Percentiles rank a stretch among this genome's conserved stretches.
Conservation (phyloP, 257 asterid species). For the Leonotis leonurus region DNA sequence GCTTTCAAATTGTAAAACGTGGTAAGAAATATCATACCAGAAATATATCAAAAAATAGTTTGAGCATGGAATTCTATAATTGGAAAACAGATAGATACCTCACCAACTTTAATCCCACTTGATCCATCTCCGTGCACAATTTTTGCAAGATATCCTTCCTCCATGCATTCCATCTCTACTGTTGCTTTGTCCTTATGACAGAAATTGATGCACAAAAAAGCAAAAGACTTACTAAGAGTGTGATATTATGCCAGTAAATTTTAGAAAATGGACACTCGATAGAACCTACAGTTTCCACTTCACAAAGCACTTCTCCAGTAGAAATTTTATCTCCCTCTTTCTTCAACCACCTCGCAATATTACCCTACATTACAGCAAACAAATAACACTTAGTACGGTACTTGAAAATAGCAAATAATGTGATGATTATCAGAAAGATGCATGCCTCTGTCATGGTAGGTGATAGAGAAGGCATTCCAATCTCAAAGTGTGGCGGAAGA, state of each 20-base stretch:
- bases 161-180: constrained; percentile 99
- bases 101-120: constrained; percentile 93
- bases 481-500: constrained; percentile 93
- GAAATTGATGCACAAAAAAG: not conserved
- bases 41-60: constrained; percentile 10
- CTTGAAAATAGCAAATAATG: constrained; percentile 1
- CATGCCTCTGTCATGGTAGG: constrained; percentile 98
- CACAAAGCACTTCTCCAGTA: constrained; percentile 98
- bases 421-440: constrained; percentile 11
- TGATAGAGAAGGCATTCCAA: constrained; percentile 99
- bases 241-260: not conserved
- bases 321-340: constrained; percentile 95
- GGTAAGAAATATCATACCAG: not conserved
- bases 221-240: constrained; percentile 14
- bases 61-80: not conserved
- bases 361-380: constrained; percentile 56
- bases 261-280: constrained; percentile 9
- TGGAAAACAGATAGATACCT: constrained; percentile 45
- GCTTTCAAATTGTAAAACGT: not conserved
- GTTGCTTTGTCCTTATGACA: constrained; percentile 85
- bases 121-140: constrained; percentile 84
- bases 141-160: constrained; percentile 96
- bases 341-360: constrained; percentile 96
- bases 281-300: constrained; percentile 90
- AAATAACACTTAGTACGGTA: constrained; percentile 10